Percentiles rank a stretch among this genome's conserved stretches.
These are phyloP conservation scores for Xylaria acuta DNA, from an alignment of 495 filamentous ascomycete species.

Conservation along the genomic window DNA sequence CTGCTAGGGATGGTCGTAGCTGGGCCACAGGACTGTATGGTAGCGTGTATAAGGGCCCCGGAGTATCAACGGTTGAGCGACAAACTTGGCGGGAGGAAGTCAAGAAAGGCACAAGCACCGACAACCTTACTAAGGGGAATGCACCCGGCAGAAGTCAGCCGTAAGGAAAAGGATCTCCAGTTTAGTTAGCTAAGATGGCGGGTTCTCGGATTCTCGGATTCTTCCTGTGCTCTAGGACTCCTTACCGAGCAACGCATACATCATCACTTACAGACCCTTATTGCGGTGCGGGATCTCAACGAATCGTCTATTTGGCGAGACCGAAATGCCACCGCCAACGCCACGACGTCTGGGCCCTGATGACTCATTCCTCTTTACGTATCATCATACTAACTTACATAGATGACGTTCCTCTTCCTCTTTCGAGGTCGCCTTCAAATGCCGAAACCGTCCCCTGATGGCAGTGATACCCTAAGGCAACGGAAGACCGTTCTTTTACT, in stretches of 20 bases:
- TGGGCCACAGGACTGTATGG: conserved; percentile 61
- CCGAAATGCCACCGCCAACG: not conserved
- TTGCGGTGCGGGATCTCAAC: not conserved
- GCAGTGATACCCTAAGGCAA: too few relatives aligned
- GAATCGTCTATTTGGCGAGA: not conserved
- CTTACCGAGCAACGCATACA: not conserved
- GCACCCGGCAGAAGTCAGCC: conserved; percentile 35
- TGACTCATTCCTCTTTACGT: not conserved
- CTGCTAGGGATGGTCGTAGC: conserved; percentile 44
- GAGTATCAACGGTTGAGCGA: conserved; percentile 53
- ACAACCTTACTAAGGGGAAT: conserved; percentile 35
- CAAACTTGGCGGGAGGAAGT: conserved; percentile 56
- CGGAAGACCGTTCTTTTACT: conserved; percentile 1
- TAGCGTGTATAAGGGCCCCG: conserved; percentile 60
- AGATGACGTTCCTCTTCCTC: not conserved
- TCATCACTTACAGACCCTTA: not conserved
- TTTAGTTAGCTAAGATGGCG: not conserved
- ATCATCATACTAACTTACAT: not conserved
- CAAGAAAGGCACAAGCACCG: conserved; percentile 39
- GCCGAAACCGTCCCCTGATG: not conserved
- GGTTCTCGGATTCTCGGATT: too few relatives aligned
- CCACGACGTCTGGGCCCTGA: not conserved
- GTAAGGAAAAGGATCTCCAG: conserved; percentile 4
- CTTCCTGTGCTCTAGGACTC: not conserved
- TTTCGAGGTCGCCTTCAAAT: not conserved